Evolutionary conservation across 1,284 basidiomycete species (phyloP), one percentile per base, ranked within the genome.

Genomic region (Hymenochaete sp.): DNA sequence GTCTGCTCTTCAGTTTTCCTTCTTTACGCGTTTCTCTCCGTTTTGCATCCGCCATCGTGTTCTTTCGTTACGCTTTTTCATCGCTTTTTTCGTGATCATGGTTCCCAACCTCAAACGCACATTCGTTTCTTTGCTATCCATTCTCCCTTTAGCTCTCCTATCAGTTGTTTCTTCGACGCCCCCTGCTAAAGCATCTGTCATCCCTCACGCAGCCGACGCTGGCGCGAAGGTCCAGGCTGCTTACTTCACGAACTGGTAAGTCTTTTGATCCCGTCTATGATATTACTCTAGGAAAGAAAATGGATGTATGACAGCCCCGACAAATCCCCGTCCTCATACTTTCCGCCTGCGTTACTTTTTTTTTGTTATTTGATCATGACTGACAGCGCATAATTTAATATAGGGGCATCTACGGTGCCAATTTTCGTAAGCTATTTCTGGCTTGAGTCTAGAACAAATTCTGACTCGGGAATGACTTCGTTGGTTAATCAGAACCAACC

Each of bases 331-430:
- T 31, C 9, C 28, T 16, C 6, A n/a, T 16, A 19, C 14, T 35
- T 6, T 6, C 13, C 5, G 14, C 8, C 5, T 8, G 14, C 9
- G 28, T 40, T 40, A 51, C 25, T 31, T 18, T 40, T 45, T 49
- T 35, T 42, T 46, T 42, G 56, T 55, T 57, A 59, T 42, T 60
- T n/a, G n/a, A n/a, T n/a, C n/a, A n/a, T n/a, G n/a, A n/a, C n/a
- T n/a, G n/a, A n/a, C n/a, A n/a, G n/a, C n/a, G n/a, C n/a, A n/a
- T n/a, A n/a, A n/a, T n/a, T n/a, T n/a, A n/a, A n/a, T n/a, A 14
- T 31, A 73, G 82, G 87, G 84, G 81, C 18, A 90, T 91, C 55
- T 92, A 90, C 60, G 82, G 72, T 28, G 77, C 84, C 50, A 82
- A 87, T 59, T 91, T 82, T 67, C 75, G 79, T 82, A 53, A 54